A percentile compares a stretch with the other conserved stretches of the same genome.
These are phyloP conservation scores for Rhodotorula sp. DNA, from an alignment of 1,284 basidiomycete species.

Conservation along the genomic window DNA sequence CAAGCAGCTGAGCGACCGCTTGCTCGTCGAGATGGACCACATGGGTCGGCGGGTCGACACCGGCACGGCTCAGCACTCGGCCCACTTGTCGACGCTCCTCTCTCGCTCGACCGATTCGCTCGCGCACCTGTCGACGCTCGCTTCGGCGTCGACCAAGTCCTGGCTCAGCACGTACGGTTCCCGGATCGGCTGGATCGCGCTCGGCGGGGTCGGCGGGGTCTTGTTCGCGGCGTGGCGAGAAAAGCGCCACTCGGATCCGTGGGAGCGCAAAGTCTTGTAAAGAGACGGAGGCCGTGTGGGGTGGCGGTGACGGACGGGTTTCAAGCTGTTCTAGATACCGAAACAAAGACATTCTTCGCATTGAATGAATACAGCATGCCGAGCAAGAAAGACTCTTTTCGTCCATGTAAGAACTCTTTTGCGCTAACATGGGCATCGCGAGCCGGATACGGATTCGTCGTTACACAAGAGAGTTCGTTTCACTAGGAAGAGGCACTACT, in stretches of 20 bases:
- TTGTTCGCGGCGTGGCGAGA: background rate
- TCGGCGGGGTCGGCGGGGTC: background rate
- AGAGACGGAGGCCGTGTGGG: too few relatives aligned
- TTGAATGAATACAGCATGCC: too few relatives aligned
- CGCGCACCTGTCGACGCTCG: background rate
- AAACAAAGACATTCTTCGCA: too few relatives aligned
- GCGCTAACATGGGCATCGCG: too few relatives aligned
- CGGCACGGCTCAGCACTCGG: background rate
- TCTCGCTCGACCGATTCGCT: background rate
- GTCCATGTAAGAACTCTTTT: background rate
- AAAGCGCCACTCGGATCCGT: background rate
- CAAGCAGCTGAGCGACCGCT: conserved; percentile 35
- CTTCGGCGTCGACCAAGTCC: background rate
- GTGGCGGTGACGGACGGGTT: too few relatives aligned
- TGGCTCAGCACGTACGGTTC: background rate
- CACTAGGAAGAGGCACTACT: background rate
- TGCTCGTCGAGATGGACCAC: conserved; percentile 31
- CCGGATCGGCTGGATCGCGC: background rate
- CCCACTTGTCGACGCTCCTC: conserved; percentile 2
- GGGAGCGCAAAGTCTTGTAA: conserved; percentile 1
- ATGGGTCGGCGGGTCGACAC: conserved; percentile 31
- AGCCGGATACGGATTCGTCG: background rate
- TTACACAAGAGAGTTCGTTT: background rate
- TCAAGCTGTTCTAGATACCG: too few relatives aligned
- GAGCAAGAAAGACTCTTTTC: background rate